phyloP scores from a whole-genome alignment of 805 yeast genomes.

The Wickerhamomyces xylosicus region DNA sequence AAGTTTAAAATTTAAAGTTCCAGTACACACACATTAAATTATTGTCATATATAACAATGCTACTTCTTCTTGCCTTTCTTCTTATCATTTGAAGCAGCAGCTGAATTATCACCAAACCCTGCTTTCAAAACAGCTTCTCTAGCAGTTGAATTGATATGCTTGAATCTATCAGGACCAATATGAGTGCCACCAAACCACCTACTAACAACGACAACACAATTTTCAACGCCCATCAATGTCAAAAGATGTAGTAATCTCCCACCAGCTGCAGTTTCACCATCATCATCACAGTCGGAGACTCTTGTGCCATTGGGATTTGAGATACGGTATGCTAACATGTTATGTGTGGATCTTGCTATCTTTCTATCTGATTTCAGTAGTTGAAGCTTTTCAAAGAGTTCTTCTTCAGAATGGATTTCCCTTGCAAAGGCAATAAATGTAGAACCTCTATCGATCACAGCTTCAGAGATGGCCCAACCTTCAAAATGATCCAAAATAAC shows the following conservation, averaged over 20 bases:
- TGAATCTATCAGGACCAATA: conserved; percentile 89
- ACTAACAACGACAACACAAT: conserved; percentile 66
- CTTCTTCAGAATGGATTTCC: conserved; percentile 51
- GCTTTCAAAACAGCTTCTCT: conserved; percentile 73
- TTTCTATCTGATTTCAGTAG: conserved; percentile 52
- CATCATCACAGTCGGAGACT: conserved; percentile 87
- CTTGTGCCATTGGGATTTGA: conserved; percentile 37
- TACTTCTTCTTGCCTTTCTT: conserved; percentile 20
- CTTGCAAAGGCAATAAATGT: conserved; percentile 74
- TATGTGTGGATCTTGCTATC: conserved; percentile 61
- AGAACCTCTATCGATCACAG: conserved; percentile 75
- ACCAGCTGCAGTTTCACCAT: conserved; percentile 97
- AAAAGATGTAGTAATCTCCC: conserved; percentile 71
- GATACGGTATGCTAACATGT: conserved; percentile 84
- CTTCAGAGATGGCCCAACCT: conserved; percentile 73
- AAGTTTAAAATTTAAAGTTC: too few relatives aligned
- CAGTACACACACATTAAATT: too few relatives aligned
- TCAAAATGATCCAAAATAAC: conserved; percentile 35
- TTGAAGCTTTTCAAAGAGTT: conserved; percentile 46
- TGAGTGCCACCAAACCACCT: conserved; percentile 93
- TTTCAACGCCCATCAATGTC: conserved; percentile 66
- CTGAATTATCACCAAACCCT: conserved; percentile 25
- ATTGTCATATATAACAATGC: conserved; percentile 5
- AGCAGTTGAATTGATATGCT: conserved; percentile 84
- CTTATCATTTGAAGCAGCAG: conserved; percentile 11